Evolutionary conservation across 2,329 filamentous ascomycete species (phyloP), one percentile per base, ranked within the genome.

Genomic region (Alternaria sp.): DNA sequence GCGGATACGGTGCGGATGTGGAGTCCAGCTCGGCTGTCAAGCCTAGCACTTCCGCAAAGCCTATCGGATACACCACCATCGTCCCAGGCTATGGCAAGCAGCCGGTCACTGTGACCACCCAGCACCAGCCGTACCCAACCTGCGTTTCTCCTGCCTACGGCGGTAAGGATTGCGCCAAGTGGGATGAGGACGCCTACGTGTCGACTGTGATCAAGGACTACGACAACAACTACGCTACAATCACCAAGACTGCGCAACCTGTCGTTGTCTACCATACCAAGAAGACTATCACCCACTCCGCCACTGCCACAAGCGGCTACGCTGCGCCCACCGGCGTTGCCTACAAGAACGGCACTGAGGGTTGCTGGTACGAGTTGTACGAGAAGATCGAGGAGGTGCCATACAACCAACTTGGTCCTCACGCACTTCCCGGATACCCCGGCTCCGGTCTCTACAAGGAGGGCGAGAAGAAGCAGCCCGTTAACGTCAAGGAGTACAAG

Each of bases 81-180:
- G 57, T 62, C 39, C 72, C 72, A 1, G 70, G 71, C 34, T 67
- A 73, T 39, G 67, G 65, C 34, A 65, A 75, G 61, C 38, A 56
- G 2, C 71, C 73, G 0, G 64, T 73, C 42, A 76, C 74, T 30
- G 68, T 77, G 54, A 77, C 75, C 43, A 56, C 63, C 5, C 73
- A 75, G 61, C 65, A 76, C 61, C 75, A 76, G 64, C 32, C 71
- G 1, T 65, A 76, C 61, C 70, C 74, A 1, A 75, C 73, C 28
- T 76, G 71, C 53, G 64, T 65, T 9, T 69, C 69, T 36, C 61
- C 63, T 41, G 57, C 55, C 30, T 66, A 67, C n/a, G 63, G 57
- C 22, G 59, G 38, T 30, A 64, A 64, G 47, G 53, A 49, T 41
- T 70, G 66, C 56, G 61, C 63, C 56, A 59, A 67, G 51, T 72